Evolutionary conservation across 2,329 filamentous ascomycete species (phyloP).

Genomic region (Scedosporium boydii): DNA sequence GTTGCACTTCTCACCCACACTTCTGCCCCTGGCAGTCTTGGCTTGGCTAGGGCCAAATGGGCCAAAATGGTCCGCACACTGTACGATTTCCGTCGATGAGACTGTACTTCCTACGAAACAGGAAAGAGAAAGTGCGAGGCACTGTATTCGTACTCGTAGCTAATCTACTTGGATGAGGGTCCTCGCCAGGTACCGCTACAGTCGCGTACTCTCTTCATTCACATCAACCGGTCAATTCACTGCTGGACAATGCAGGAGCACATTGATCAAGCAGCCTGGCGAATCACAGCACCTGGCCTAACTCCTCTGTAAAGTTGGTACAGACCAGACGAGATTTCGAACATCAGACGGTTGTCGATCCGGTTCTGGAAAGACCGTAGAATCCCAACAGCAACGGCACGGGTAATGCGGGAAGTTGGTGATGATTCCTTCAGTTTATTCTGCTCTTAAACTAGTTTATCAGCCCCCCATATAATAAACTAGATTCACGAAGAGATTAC

Average conservation of each 20-base stretch:
- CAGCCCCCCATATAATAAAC: not conserved
- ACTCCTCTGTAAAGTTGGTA: not conserved
- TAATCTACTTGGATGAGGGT: not conserved
- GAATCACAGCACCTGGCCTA: not conserved
- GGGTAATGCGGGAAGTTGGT: not conserved
- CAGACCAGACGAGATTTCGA: conserved; percentile 2
- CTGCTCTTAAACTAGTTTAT: not conserved
- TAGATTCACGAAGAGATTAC: not conserved
- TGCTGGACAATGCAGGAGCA: not conserved
- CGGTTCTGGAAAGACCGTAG: conserved; percentile 5
- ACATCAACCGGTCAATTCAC: too few species aligned
- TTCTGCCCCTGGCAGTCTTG: conserved; percentile 6
- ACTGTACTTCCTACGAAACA: too few species aligned
- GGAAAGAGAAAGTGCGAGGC: too few species aligned
- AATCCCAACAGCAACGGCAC: not conserved
- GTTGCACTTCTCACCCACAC: not conserved
- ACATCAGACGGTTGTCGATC: not conserved
- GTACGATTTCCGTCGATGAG: not conserved
- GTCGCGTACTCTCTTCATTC: not conserved
- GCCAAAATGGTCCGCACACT: not conserved
- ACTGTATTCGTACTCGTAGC: not conserved
- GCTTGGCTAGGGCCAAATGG: not conserved
- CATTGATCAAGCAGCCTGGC: not conserved
- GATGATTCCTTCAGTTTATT: not conserved
- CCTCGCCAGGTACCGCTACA: not conserved